Evolutionary conservation across 2,329 filamentous ascomycete species (phyloP).

Genomic region (Pseudopithomyces maydicus): DNA sequence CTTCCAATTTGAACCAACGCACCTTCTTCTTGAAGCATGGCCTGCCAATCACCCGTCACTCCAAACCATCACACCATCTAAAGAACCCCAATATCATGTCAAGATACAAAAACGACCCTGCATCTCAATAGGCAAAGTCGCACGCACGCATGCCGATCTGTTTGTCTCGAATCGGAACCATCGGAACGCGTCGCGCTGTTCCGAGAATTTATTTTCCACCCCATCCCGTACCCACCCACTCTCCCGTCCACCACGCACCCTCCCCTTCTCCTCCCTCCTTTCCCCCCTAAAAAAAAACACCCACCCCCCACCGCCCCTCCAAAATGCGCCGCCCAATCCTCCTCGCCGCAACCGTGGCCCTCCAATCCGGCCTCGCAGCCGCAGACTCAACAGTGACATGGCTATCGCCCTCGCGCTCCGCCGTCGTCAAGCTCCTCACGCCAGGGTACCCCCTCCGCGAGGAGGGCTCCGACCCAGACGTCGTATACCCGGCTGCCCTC

Average conservation of each 20-base stretch:
- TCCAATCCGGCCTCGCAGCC: neutral
- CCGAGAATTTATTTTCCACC: constrained; percentile 3
- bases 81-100: neutral
- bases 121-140: neutral
- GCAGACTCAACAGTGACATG: constrained; percentile 17
- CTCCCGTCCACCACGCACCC: neutral
- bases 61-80: too few relatives aligned
- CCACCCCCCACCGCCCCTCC: neutral
- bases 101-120: too few relatives aligned
- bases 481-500: constrained; percentile 18
- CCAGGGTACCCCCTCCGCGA: constrained; percentile 18
- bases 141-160: neutral
- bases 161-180: neutral
- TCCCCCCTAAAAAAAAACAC: neutral
- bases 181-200: neutral
- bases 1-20: constrained; percentile 16
- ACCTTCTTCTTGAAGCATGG: neutral
- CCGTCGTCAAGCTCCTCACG: constrained; percentile 22
- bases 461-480: neutral
- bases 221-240: too few relatives aligned
- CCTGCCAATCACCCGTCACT: neutral
- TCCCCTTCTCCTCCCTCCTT: neutral
- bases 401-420: constrained; percentile 15
- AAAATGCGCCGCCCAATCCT: constrained; percentile 14
- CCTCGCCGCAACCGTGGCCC: constrained; percentile 10